Conservation (phyloP, 73 alveolate species). For the Breviolum minutum region DNA sequence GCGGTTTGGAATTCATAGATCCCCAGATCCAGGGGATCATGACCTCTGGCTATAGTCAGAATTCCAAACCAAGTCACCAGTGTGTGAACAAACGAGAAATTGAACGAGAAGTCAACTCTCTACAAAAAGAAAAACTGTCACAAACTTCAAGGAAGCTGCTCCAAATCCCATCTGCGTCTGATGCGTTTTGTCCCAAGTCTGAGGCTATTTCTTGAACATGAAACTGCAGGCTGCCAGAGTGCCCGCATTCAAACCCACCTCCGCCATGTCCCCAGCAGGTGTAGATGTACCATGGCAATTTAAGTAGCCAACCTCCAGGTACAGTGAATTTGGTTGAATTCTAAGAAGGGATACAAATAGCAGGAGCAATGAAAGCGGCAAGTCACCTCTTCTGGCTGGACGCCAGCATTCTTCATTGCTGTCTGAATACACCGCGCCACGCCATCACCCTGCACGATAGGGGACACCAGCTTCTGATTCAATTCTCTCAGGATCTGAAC, state of each 20-base stretch:
- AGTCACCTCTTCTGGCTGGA: slow-evolving; percentile 29
- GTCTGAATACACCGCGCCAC: slow-evolving; percentile 83
- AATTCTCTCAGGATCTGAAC: no score
- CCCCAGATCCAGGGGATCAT: no score
- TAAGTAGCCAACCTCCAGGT: slow-evolving; percentile 59
- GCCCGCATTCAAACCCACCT: background rate
- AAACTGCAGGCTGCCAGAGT: background rate
- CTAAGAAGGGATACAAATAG: background rate
- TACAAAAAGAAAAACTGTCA: background rate
- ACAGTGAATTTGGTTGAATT: background rate
- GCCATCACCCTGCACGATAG: slow-evolving; percentile 75
- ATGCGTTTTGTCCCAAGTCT: background rate
- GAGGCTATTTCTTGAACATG: background rate
- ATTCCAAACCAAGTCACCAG: no score
- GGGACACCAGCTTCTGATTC: no score
- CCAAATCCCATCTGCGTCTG: no score
- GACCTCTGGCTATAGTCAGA: no score
- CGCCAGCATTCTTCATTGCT: slow-evolving; percentile 44
- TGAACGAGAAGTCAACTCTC: background rate
- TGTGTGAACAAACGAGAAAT: no score
- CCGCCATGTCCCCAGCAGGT: slow-evolving; percentile 83
- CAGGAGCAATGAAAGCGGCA: background rate
- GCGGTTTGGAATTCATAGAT: no score
- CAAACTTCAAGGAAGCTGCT: background rate
- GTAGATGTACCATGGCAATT: slow-evolving; percentile 89